Percentiles rank a stretch among this genome's conserved stretches.
phyloP scores from a whole-genome alignment of 208 protist species.

The Trypanosoma grayi region DNA sequence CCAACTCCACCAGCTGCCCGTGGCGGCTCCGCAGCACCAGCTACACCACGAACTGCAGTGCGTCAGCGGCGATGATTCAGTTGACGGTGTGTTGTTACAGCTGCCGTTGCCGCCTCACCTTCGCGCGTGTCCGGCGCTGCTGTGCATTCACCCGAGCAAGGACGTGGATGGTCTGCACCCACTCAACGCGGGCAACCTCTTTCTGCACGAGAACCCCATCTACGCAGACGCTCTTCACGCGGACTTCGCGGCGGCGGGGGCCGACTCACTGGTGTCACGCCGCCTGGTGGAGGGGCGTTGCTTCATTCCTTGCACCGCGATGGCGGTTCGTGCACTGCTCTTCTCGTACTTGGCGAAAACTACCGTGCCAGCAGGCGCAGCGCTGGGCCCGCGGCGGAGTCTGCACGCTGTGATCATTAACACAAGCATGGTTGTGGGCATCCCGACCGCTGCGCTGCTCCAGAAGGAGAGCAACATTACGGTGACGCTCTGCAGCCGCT shows the following conservation, averaged over 20 bases:
- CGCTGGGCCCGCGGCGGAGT: conserved; percentile 14
- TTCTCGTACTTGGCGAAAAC: conserved; percentile 46
- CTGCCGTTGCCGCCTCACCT: conserved; percentile 92
- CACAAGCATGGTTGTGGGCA: conserved; percentile 92
- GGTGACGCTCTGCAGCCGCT: conserved; percentile 91
- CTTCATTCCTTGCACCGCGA: conserved; percentile 66
- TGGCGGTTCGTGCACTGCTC: conserved; percentile 56
- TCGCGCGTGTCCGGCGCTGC: conserved; percentile 59
- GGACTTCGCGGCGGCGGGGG: conserved; percentile 2
- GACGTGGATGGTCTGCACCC: conserved; percentile 94
- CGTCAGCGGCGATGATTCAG: conserved; percentile 31
- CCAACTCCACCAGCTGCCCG: conserved; percentile 33
- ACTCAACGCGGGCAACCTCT: conserved; percentile 85
- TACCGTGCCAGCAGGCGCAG: background rate
- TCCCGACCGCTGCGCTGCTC: conserved; percentile 90
- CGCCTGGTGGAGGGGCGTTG: conserved; percentile 48
- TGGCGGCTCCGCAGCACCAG: conserved; percentile 24
- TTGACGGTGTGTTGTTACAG: conserved; percentile 90
- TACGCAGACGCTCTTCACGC: conserved; percentile 1
- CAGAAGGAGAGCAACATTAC: conserved; percentile 75
- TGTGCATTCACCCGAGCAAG: conserved; percentile 68
- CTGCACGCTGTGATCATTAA: conserved; percentile 93
- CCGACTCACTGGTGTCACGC: conserved; percentile 19
- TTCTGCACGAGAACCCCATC: conserved; percentile 63
- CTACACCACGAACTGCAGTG: conserved; percentile 39